Evolutionary conservation across 1,284 basidiomycete genomes (phyloP).

Genomic region (Melanopsichium pennsylvanicum): DNA sequence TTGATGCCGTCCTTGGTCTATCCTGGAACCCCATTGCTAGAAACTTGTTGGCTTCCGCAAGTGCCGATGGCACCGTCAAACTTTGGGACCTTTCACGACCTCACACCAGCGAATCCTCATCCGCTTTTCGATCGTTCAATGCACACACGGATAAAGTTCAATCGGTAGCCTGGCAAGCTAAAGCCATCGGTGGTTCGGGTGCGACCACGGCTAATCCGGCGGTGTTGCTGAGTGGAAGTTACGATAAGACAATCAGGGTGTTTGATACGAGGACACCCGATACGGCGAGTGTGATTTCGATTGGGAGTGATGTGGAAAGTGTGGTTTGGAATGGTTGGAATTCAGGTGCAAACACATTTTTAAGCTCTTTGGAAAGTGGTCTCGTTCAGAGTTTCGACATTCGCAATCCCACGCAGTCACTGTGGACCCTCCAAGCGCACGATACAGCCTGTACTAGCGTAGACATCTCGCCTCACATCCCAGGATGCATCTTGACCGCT

Average conservation of each 20-base stretch:
- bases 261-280: slow-evolving; percentile 89
- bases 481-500: slow-evolving; percentile 88
- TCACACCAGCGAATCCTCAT: slow-evolving; percentile 69
- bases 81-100: slow-evolving; percentile 88
- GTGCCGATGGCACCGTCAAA: slow-evolving; percentile 94
- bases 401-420: slow-evolving; percentile 72
- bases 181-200: slow-evolving; percentile 24
- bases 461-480: slow-evolving; percentile 89
- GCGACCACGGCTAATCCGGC: slow-evolving; percentile 72
- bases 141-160: slow-evolving; percentile 95
- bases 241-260: slow-evolving; percentile 88
- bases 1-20: slow-evolving; percentile 88
- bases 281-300: slow-evolving; percentile 76
- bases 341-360: slow-evolving; percentile 79
- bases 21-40: slow-evolving; percentile 91
- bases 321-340: slow-evolving; percentile 97
- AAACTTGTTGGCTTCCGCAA: slow-evolving; percentile 88
- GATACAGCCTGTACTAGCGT: slow-evolving; percentile 90
- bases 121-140: slow-evolving; percentile 82
- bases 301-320: slow-evolving; percentile 91
- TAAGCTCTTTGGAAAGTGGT: slow-evolving; percentile 71
- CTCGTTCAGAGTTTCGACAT: slow-evolving; percentile 82
- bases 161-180: slow-evolving; percentile 88
- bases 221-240: slow-evolving; percentile 88
- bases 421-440: slow-evolving; percentile 92